Conservation (phyloP, 192 early-diverging fungal species). For the Mortierella alpina region DNA sequence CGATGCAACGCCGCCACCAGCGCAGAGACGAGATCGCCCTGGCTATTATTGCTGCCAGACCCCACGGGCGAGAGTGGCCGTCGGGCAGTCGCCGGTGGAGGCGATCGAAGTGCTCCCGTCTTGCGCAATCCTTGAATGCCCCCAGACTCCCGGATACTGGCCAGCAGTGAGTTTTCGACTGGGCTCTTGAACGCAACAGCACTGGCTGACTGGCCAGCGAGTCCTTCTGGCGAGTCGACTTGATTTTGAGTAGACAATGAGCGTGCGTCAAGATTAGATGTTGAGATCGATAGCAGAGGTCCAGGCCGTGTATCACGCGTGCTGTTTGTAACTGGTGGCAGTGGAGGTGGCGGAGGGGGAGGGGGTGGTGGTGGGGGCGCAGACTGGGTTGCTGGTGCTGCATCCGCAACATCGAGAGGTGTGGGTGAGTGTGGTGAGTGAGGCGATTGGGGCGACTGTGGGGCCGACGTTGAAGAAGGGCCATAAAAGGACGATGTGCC, state of each 20-base stretch:
- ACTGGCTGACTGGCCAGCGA: background rate
- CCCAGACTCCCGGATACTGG: slow-evolving; percentile 49
- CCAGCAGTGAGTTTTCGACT: slow-evolving; percentile 28
- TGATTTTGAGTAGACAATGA: background rate
- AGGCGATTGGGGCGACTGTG: slow-evolving; percentile 17
- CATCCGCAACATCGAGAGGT: background rate
- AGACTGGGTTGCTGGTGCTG: background rate
- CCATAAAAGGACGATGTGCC: slow-evolving; percentile 40
- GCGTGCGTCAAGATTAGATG: slow-evolving; percentile 1
- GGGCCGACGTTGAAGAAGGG: background rate
- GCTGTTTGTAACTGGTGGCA: slow-evolving; percentile 1
- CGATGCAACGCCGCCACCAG: slow-evolving; percentile 44
- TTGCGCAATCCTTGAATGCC: slow-evolving; percentile 48
- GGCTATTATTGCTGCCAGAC: background rate
- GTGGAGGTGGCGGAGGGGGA: slow-evolving; percentile 31
- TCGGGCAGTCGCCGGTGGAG: slow-evolving; percentile 13
- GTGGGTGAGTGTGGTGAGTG: background rate
- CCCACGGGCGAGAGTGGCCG: slow-evolving; percentile 10
- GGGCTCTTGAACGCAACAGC: slow-evolving; percentile 10
- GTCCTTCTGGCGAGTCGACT: too few relatives aligned
- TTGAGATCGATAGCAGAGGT: slow-evolving; percentile 12
- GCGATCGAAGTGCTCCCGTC: slow-evolving; percentile 42
- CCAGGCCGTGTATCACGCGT: background rate
- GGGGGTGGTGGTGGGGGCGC: slow-evolving; percentile 20
- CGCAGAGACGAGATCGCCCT: slow-evolving; percentile 47